A percentile compares a stretch with the other conserved stretches of the same genome.
These are phyloP conservation scores for Populus hybrid DNA, from an alignment of 441 rosid species.

Conservation along the genomic window DNA sequence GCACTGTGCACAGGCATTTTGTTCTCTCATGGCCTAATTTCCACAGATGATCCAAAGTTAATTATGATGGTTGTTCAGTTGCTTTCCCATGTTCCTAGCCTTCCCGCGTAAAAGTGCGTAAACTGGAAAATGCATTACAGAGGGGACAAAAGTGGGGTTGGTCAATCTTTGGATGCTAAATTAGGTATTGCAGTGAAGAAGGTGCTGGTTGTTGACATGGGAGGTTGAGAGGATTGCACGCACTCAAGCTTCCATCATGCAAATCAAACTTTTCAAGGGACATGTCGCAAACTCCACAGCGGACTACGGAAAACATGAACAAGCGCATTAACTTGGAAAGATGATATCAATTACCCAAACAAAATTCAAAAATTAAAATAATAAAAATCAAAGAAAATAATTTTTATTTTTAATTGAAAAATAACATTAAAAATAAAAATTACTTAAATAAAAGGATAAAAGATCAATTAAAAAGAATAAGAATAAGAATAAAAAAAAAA, in stretches of 20 bases:
- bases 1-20: not conserved
- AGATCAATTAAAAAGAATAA: too few species aligned
- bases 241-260: not conserved
- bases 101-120: not conserved
- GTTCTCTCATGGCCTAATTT: not conserved
- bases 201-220: not conserved
- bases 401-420: too few species aligned
- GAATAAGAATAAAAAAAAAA: too few species aligned
- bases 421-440: too few species aligned
- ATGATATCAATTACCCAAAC: too few species aligned
- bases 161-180: conserved; percentile 2
- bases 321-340: too few species aligned
- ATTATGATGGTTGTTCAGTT: not conserved
- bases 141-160: not conserved
- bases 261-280: not conserved
- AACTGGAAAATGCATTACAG: not conserved
- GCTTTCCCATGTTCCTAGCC: not conserved
- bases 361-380: too few species aligned
- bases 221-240: not conserved
- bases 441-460: too few species aligned
- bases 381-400: too few species aligned
- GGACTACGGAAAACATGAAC: too few species aligned
- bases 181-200: not conserved
- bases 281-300: not conserved
- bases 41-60: not conserved